phyloP scores from a whole-genome alignment of 176 grass and related monocot genomes.

The Phoenix roebelenii region DNA sequence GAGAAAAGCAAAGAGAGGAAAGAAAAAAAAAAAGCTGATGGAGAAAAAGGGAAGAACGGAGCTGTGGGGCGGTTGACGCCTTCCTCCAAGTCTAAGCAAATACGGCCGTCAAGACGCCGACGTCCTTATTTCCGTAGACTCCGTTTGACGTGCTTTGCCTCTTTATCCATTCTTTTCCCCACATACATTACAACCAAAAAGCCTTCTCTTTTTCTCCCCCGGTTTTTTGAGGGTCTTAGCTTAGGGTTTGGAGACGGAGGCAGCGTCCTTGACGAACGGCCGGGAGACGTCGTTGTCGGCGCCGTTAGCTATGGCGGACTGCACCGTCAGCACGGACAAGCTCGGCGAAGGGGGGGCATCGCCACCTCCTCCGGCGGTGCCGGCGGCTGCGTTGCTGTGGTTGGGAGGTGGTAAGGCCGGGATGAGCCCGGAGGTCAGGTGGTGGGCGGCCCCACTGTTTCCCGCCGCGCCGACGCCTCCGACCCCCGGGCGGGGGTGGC shows the following conservation, averaged over 20 bases:
- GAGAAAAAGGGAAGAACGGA: too few relatives aligned
- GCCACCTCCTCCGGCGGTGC: too few relatives aligned
- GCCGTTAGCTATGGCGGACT: slow-evolving; percentile 30
- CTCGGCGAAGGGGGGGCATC: slow-evolving; percentile 7
- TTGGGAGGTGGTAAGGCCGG: neutral
- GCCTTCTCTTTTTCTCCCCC: neutral
- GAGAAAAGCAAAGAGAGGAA: slow-evolving; percentile 5
- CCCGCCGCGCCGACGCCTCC: neutral
- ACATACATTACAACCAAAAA: too few relatives aligned
- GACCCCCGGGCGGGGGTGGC: slow-evolving; percentile 13
- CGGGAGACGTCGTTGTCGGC: slow-evolving; percentile 9
- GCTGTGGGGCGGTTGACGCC: too few relatives aligned
- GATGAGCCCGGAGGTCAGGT: slow-evolving; percentile 10
- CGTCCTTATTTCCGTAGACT: too few relatives aligned
- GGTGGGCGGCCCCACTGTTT: neutral
- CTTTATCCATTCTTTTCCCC: too few relatives aligned
- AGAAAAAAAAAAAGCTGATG: slow-evolving; percentile 24
- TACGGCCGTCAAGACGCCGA: too few relatives aligned
- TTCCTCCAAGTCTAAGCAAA: too few relatives aligned
- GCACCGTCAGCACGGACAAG: slow-evolving; percentile 25
- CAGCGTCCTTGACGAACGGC: slow-evolving; percentile 6
- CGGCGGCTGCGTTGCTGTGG: slow-evolving; percentile 2
- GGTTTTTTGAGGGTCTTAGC: neutral
- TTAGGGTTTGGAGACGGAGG: slow-evolving; percentile 12
- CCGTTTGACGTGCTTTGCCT: too few relatives aligned